Percentiles rank a stretch among this genome's conserved stretches.
phyloP scores from a whole-genome alignment of 2,329 filamentous ascomycete genomes.

The Rhynchosporium agropyri region DNA sequence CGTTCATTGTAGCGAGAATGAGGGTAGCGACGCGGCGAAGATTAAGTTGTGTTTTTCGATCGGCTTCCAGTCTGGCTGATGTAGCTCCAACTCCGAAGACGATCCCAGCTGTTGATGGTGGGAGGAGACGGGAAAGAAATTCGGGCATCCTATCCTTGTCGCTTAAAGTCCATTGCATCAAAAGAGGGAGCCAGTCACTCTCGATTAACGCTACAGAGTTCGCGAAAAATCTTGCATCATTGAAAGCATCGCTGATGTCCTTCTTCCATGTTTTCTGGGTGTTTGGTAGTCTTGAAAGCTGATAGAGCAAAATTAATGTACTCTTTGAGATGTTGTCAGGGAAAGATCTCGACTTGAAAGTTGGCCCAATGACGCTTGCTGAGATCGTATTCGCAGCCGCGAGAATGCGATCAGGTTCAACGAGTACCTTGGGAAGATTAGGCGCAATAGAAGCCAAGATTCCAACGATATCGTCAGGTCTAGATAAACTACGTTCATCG shows the following conservation, averaged over 20 bases:
- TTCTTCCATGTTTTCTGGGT: conserved; percentile 91
- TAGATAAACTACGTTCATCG: conserved; percentile 45
- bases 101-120: conserved; percentile 90
- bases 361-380: conserved; percentile 77
- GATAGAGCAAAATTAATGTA: conserved; percentile 72
- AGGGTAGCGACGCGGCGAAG: conserved; percentile 80
- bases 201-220: conserved; percentile 66
- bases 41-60: conserved; percentile 88
- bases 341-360: conserved; percentile 81
- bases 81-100: conserved; percentile 98
- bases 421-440: conserved; percentile 77
- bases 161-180: conserved; percentile 80
- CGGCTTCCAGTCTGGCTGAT: conserved; percentile 90
- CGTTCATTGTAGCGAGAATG: conserved; percentile 73
- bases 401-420: conserved; percentile 82
- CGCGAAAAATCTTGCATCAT: conserved; percentile 84
- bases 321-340: conserved; percentile 79
- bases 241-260: conserved; percentile 89
- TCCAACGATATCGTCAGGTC: conserved; percentile 74
- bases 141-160: conserved; percentile 91
- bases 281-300: conserved; percentile 75
- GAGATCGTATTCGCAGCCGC: conserved; percentile 81
- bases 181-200: conserved; percentile 77
- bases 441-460: conserved; percentile 81
- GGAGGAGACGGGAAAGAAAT: conserved; percentile 73